Evolutionary conservation across 345 rosid species (phyloP).

Genomic region (Cardamine occulta): DNA sequence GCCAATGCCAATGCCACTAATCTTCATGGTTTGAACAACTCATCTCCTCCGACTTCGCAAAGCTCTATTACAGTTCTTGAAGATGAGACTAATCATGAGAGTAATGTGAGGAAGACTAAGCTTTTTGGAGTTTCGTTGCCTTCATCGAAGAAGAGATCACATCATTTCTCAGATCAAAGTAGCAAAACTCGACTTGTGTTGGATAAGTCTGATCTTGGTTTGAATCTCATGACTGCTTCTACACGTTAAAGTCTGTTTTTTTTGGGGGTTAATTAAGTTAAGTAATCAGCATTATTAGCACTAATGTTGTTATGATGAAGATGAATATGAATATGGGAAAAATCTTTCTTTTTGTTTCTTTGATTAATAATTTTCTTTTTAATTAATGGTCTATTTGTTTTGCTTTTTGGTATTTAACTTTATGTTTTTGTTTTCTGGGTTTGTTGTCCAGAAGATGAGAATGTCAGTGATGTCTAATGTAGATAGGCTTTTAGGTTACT

Average conservation of each 20-base stretch:
- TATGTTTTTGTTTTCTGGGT: conserved; percentile 25
- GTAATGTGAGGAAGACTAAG: conserved; percentile 53
- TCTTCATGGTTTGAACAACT: conserved; percentile 29
- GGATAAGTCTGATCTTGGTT: conserved; percentile 81
- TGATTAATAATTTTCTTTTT: conserved; percentile 24
- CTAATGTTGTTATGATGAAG: conserved; percentile 33
- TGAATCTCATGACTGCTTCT: conserved; percentile 85
- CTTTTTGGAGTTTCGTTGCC: conserved; percentile 78
- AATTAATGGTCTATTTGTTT: not conserved
- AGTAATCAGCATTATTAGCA: conserved; percentile 29
- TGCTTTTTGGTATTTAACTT: conserved; percentile 21
- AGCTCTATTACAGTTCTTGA: conserved; percentile 43
- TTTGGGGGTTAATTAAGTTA: not conserved
- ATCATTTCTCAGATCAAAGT: conserved; percentile 53
- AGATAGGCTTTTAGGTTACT: conserved; percentile 43
- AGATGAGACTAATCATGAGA: conserved; percentile 32
- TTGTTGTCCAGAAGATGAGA: conserved; percentile 47
- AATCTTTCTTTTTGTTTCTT: conserved; percentile 11
- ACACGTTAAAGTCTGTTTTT: conserved; percentile 32
- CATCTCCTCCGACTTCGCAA: conserved; percentile 44
- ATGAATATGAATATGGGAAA: conserved; percentile 15
- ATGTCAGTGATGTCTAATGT: conserved; percentile 56
- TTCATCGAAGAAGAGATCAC: conserved; percentile 68
- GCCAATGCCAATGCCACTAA: not conserved
- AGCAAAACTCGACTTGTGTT: conserved; percentile 66